These are phyloP conservation scores for Trichosporon coremiiforme DNA, from an alignment of 1,284 basidiomycete species.

Conservation along the genomic window DNA sequence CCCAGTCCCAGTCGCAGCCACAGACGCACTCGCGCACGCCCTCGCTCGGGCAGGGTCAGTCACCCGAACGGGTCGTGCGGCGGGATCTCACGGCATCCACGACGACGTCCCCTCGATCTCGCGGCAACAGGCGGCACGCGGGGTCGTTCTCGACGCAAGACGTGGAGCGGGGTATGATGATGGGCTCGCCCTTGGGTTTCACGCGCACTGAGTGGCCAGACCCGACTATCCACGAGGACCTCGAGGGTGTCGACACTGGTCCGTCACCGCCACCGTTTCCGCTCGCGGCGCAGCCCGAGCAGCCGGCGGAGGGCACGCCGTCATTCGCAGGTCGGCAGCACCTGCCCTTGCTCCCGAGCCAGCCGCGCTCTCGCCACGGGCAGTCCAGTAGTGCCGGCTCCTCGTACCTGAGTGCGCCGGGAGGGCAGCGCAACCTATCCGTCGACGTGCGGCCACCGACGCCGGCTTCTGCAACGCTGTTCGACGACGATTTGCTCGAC, in stretches of 20 bases:
- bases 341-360: neutral
- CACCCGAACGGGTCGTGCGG: conserved; percentile 16
- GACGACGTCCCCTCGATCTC: conserved; percentile 27
- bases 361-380: conserved; percentile 33
- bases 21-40: conserved; percentile 14
- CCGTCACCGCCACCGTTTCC: conserved; percentile 28
- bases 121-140: conserved; percentile 70
- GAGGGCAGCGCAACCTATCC: conserved; percentile 40
- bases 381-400: conserved; percentile 47
- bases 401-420: conserved; percentile 23
- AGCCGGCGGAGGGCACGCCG: conserved; percentile 12
- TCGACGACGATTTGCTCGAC: conserved; percentile 58
- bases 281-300: conserved; percentile 29
- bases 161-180: conserved; percentile 78
- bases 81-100: neutral
- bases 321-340: conserved; percentile 9
- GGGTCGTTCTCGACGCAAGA: conserved; percentile 91
- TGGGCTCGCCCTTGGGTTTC: conserved; percentile 60
- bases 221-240: conserved; percentile 25
- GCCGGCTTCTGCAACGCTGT: conserved; percentile 52
- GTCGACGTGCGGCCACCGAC: conserved; percentile 54
- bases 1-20: conserved; percentile 10
- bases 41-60: conserved; percentile 18
- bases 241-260: conserved; percentile 20
- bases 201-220: conserved; percentile 29